These are phyloP conservation scores for Talaromyces thailandensis DNA, from an alignment of 495 filamentous ascomycete species.

Conservation along the genomic window DNA sequence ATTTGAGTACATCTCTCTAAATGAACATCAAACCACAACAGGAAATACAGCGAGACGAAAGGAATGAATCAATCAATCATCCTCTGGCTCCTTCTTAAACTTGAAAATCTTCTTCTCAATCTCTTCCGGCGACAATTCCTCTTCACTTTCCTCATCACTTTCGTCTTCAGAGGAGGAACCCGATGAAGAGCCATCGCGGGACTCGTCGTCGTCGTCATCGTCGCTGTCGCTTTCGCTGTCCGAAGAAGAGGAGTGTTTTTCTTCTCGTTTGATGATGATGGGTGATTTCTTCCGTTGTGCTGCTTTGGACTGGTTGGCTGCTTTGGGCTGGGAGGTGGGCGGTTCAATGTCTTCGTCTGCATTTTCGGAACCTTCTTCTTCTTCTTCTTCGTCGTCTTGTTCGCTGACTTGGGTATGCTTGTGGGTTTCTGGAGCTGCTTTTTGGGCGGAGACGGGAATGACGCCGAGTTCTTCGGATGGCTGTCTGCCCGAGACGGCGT, in stretches of 20 bases:
- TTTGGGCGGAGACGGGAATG: not conserved
- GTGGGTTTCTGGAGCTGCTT: not conserved
- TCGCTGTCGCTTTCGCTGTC: conserved; percentile 7
- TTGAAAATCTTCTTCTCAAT: not conserved
- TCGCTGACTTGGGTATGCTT: not conserved
- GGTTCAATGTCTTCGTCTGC: not conserved
- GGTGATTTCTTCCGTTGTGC: not conserved
- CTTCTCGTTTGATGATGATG: not conserved
- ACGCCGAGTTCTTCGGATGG: not conserved
- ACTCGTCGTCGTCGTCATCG: not conserved
- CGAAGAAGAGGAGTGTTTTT: not conserved
- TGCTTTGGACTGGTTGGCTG: not conserved
- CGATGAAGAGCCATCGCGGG: not conserved
- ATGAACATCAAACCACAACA: too few relatives aligned
- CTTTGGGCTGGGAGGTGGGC: not conserved
- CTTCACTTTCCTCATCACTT: not conserved
- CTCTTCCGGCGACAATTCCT: not conserved
- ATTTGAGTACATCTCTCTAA: too few relatives aligned
- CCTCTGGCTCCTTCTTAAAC: not conserved
- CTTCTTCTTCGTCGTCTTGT: not conserved
- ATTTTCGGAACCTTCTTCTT: not conserved
- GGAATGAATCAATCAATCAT: not conserved
- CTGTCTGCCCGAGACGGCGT: not conserved
- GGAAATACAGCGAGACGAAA: not conserved
- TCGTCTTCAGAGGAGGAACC: not conserved